Evolutionary conservation across 2,329 filamentous ascomycete genomes (phyloP), one percentile per base, ranked within the genome.

Genomic region (Calonectria multiphialidica): DNA sequence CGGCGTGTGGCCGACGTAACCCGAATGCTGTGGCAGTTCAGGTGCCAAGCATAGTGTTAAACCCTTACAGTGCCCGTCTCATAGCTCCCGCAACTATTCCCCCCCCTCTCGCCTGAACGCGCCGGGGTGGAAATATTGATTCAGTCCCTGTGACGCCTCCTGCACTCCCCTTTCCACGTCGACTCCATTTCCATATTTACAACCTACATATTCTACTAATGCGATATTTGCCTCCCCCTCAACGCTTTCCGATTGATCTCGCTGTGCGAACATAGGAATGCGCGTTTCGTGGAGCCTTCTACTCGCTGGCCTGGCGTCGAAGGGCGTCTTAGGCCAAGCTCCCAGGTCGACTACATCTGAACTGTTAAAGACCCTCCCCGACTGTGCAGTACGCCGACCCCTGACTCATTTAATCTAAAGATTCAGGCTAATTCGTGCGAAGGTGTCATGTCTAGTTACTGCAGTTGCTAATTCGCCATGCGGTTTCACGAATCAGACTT

Each of bases 331-430:
- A 16, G 61, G 28, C n/a, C 30, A 50, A 16, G 44, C 61, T 13
- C 30, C 44, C 15, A 23, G 61, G 28, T 64, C 61, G 47, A 12
- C 44, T 18, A 33, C 61, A 12, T 50, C 61, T 23, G 61, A 25
- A n/a, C 30, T 64, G 5, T 18, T 47, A 28, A 23, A 30, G 25
- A 21, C 23, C 9, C 61, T 64, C 15, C 82, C 82, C 0, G n/a
- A 72, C 8, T 83, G 82, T 76, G 82, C 82, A 45, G 82, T 83
- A 74, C 53, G 82, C 76, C 35, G 10, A 3, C 6, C 5, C 5
- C 33, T 44, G 25, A 30, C 5, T 9, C 10, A 10, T n/a, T 10
- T 37, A 45, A 37, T 50, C 10, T 4, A n/a, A 1, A 23, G 45
- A 28, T 7, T 15, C 2, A 30, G n/a, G 2, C 35, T 49, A 74